Evolutionary conservation across 2,329 filamentous ascomycete genomes (phyloP).

Genomic region (Amylocarpus encephaloides): DNA sequence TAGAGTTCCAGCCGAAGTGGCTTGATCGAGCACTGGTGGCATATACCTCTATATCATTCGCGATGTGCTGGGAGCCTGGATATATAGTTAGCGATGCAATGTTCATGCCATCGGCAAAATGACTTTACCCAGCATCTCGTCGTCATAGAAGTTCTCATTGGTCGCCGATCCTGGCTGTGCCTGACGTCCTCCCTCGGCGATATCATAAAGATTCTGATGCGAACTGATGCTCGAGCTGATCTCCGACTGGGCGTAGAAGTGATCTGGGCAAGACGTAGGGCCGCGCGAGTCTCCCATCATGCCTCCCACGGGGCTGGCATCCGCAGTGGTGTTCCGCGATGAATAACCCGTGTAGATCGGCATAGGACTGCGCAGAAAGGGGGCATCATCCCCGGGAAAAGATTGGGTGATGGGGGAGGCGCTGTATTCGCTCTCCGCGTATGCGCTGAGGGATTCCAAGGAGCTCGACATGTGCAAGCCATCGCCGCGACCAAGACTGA

Average conservation of each 20-base stretch:
- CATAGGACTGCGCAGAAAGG: slow-evolving; percentile 49
- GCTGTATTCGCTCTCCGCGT: slow-evolving; percentile 49
- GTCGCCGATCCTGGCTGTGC: slow-evolving; percentile 25
- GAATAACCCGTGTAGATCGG: slow-evolving; percentile 52
- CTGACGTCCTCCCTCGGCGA: slow-evolving; percentile 26
- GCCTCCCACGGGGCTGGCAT: slow-evolving; percentile 46
- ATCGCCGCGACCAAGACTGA: slow-evolving; percentile 37
- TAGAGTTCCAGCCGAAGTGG: slow-evolving; percentile 29
- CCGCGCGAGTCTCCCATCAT: slow-evolving; percentile 50
- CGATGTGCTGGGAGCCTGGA: slow-evolving; percentile 15
- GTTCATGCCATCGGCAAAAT: slow-evolving; percentile 13
- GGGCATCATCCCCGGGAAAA: slow-evolving; percentile 48
- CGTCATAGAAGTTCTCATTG: slow-evolving; percentile 32
- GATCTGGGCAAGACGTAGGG: slow-evolving; percentile 54
- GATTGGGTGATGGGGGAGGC: slow-evolving; percentile 47
- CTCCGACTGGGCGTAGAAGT: slow-evolving; percentile 55
- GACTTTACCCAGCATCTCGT: slow-evolving; percentile 34
- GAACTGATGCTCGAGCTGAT: slow-evolving; percentile 54
- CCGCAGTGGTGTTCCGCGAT: slow-evolving; percentile 45
- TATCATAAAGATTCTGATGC: slow-evolving; percentile 52
- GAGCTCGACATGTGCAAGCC: slow-evolving; percentile 26
- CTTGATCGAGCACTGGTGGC: slow-evolving; percentile 29
- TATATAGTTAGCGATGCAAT: slow-evolving; percentile 14
- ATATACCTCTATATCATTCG: slow-evolving; percentile 27
- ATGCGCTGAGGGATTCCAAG: slow-evolving; percentile 47